A percentile compares a stretch with the other conserved stretches of the same genome.
phyloP scores from a whole-genome alignment of 768 basidiomycete genomes.

The Tricholoma flavovirens region DNA sequence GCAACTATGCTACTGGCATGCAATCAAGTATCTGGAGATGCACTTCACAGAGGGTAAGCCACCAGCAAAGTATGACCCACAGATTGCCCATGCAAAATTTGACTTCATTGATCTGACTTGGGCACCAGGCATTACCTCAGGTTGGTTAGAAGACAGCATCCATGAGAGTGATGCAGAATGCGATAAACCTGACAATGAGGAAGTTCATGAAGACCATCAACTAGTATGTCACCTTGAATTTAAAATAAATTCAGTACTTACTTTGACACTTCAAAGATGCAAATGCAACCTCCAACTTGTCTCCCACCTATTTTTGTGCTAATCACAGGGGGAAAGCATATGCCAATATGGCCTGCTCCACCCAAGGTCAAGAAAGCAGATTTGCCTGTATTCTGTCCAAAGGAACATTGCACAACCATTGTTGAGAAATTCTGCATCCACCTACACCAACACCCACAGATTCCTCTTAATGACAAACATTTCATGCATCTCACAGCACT shows the following conservation, averaged over 20 bases:
- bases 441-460: conserved; percentile 15
- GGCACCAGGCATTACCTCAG: conserved; percentile 15
- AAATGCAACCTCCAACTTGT: not conserved
- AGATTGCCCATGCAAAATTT: conserved; percentile 12
- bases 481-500: not conserved
- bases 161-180: conserved; percentile 8
- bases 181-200: conserved; percentile 4
- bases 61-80: conserved; percentile 15
- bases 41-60: conserved; percentile 18
- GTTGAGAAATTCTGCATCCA: conserved; percentile 13
- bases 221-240: not conserved
- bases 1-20: conserved; percentile 30
- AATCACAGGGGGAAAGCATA: not conserved
- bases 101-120: conserved; percentile 21
- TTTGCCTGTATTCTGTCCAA: conserved; percentile 12
- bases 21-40: conserved; percentile 17
- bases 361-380: conserved; percentile 2
- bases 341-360: conserved; percentile 14
- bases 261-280: not conserved
- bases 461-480: conserved; percentile 11
- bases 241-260: not conserved
- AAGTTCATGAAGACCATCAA: not conserved
- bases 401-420: conserved; percentile 10
- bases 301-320: conserved; percentile 12
- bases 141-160: conserved; percentile 11